phyloP scores from a whole-genome alignment of 1,284 basidiomycete genomes.

The Heterobasidion parviporum region DNA sequence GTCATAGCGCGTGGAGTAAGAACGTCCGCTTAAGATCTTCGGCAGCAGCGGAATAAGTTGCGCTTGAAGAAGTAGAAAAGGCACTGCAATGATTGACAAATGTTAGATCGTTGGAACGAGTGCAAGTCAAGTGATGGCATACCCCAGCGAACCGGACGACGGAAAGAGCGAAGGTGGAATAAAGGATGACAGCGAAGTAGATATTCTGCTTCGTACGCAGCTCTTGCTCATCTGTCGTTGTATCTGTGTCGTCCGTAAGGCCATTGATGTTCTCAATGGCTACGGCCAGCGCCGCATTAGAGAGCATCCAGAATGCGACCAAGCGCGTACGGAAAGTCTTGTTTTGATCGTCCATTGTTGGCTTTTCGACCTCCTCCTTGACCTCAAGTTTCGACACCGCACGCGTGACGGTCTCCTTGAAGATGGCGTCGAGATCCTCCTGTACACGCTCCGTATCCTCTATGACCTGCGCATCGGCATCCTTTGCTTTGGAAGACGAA shows the following conservation, averaged over 20 bases:
- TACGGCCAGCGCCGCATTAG: slow-evolving; percentile 74
- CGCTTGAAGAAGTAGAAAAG: slow-evolving; percentile 77
- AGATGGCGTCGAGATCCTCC: slow-evolving; percentile 88
- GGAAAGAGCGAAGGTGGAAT: slow-evolving; percentile 81
- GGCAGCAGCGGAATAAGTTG: slow-evolving; percentile 76
- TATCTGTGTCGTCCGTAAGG: slow-evolving; percentile 38
- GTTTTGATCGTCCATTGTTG: slow-evolving; percentile 87
- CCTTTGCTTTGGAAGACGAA: slow-evolving; percentile 76
- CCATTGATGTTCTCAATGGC: slow-evolving; percentile 85
- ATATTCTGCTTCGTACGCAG: slow-evolving; percentile 60
- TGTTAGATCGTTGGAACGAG: slow-evolving; percentile 8
- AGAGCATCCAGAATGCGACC: slow-evolving; percentile 81
- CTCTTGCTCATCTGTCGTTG: slow-evolving; percentile 32
- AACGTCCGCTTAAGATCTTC: slow-evolving; percentile 48
- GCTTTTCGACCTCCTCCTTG: slow-evolving; percentile 68
- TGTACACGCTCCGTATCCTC: slow-evolving; percentile 76
- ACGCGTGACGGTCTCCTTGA: slow-evolving; percentile 90
- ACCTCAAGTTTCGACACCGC: slow-evolving; percentile 79
- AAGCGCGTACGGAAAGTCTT: slow-evolving; percentile 90
- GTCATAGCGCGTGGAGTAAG: not conserved
- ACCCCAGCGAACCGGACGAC: slow-evolving; percentile 80
- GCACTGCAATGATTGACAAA: slow-evolving; percentile 38
- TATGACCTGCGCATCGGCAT: slow-evolving; percentile 68
- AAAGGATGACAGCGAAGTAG: slow-evolving; percentile 83
- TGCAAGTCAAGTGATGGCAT: slow-evolving; percentile 25